Percentiles rank a stretch among this genome's conserved stretches.
phyloP scores from a whole-genome alignment of 352 stramenopile genomes.

The Phytophthora pseudosyringae region DNA sequence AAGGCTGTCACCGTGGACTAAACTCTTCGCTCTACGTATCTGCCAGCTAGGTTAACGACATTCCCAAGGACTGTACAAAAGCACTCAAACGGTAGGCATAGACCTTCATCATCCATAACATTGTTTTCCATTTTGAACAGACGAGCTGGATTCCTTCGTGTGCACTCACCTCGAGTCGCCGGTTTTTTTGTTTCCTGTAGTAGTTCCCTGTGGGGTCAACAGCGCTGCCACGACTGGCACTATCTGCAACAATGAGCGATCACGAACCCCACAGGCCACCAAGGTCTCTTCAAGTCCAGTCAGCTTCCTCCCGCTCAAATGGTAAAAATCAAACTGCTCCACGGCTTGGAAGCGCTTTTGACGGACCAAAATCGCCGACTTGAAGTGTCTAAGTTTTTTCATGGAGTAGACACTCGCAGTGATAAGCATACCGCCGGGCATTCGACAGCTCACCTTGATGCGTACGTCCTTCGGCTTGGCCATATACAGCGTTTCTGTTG shows the following conservation, averaged over 20 bases:
- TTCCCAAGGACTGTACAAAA: constrained; percentile 23
- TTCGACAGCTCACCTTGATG: constrained; percentile 58
- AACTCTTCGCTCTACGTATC: constrained; percentile 26
- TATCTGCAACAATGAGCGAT: constrained; percentile 56
- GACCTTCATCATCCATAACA: constrained; percentile 6
- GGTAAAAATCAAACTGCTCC: constrained; percentile 63
- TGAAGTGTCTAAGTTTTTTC: constrained; percentile 63
- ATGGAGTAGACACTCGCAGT: constrained; percentile 45
- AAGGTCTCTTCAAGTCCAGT: constrained; percentile 46
- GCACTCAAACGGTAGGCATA: constrained; percentile 17
- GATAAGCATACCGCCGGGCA: constrained; percentile 63
- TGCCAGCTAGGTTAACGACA: constrained; percentile 15
- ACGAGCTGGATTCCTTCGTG: not conserved
- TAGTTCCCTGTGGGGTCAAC: constrained; percentile 7
- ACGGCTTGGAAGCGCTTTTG: constrained; percentile 55
- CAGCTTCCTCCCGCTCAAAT: constrained; percentile 48
- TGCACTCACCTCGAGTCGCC: not conserved
- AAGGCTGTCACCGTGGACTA: constrained; percentile 99
- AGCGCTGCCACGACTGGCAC: constrained; percentile 26
- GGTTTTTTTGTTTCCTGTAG: constrained; percentile 2
- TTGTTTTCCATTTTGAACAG: constrained; percentile 11
- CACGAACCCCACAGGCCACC: constrained; percentile 36
- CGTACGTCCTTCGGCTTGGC: constrained; percentile 28
- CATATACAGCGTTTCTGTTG: not conserved
- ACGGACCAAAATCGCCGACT: constrained; percentile 41